phyloP scores from a whole-genome alignment of 2,329 filamentous ascomycete genomes.

The Diaporthe sp. region DNA sequence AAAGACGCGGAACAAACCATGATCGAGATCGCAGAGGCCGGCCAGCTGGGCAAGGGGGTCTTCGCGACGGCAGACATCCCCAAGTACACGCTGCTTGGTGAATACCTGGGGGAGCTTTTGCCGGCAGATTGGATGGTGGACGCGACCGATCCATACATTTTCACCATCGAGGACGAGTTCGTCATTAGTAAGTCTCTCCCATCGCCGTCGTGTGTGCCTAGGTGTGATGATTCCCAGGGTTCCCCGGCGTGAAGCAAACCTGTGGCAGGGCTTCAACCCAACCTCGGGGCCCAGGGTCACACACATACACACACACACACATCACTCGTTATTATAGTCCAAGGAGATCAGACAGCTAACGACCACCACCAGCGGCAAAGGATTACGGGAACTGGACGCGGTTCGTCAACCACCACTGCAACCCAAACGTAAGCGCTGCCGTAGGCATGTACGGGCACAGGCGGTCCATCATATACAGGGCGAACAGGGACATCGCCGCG shows the following conservation, averaged over 20 bases:
- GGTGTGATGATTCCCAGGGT: background rate
- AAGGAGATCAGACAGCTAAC: background rate
- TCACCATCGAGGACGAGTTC: background rate
- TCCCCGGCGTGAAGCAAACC: background rate
- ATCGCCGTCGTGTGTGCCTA: background rate
- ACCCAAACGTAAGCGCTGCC: constrained; percentile 46
- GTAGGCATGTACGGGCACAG: constrained; percentile 63
- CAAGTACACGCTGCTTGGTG: background rate
- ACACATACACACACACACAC: background rate
- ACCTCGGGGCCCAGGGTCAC: background rate
- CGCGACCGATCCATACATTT: background rate
- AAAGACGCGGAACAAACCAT: background rate
- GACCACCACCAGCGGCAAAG: background rate
- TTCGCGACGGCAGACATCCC: constrained; percentile 3
- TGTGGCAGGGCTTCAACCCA: background rate
- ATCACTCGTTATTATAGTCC: background rate
- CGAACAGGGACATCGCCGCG: background rate
- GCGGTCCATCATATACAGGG: constrained; percentile 45
- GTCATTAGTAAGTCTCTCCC: background rate
- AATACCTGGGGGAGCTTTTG: constrained; percentile 27
- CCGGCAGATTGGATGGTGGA: background rate
- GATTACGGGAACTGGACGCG: constrained; percentile 14
- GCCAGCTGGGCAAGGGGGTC: background rate
- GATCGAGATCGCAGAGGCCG: constrained; percentile 3
- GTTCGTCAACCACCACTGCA: constrained; percentile 21